Base-by-base conservation (phyloP, 345 rosid species). In the Salix koriyanagi region DNA sequence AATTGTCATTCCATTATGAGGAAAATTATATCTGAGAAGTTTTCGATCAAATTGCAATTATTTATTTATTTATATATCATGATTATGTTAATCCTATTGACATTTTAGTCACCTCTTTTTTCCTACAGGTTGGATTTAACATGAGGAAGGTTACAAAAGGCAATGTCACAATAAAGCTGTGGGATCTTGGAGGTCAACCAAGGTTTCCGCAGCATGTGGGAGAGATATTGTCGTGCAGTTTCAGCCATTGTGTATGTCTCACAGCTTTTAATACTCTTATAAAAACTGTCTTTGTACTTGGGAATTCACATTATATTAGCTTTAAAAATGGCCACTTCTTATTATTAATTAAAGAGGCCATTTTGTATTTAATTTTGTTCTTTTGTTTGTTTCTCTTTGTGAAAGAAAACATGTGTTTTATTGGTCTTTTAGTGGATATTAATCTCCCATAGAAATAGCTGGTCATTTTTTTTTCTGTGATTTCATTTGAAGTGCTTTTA, bases 101-200 rank as follows among this genome's bases (percentile, higher is more conserved):
- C 18, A 52, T 54, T 70, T 32, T 65, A 16, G 28, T 36, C 65
- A 60, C 21, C 8, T 71, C 65, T 41, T 71, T 46, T 78, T 15
- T 26, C 56, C 70, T 16, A 11, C 84, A 92, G 97, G 97, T 92
- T 4, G 97, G 94, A 48, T 92, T 92, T 84, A 90, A 92, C 82
- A 92, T 92, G 97, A 89, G 89, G 85, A 92, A 90, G 77, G 97
- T 92, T 62, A 90, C 95, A 34, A 92, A 92, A 83, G 97, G 95
- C 69, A 90, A 82, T 67, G 97, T 92, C 65, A 92, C 93, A 2
- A 92, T 90, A 85, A 92, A 92, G 81, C 72, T 92, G 81, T 92
- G 97, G 97, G 97, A 91, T 85, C 92, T 89, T 82, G 96, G 96
- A 76, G 98, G 98, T 65, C 84, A 76, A 61, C 77, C 77, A 26